Conservation (phyloP, 371 early-diverging fungal genomes). For the Mortierella sp. region DNA sequence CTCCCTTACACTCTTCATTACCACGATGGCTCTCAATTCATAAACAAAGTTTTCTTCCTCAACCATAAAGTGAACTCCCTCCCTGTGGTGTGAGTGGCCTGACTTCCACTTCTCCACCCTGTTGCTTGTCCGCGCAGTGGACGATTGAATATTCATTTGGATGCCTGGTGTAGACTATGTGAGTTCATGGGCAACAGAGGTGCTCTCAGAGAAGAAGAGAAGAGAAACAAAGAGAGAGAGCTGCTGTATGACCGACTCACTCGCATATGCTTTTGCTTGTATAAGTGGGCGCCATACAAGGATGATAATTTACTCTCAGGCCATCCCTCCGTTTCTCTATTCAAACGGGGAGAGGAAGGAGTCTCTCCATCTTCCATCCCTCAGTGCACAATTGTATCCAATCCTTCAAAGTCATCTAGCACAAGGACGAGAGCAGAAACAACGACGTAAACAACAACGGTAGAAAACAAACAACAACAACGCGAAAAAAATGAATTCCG, state of each 20-base stretch:
- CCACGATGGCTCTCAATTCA: not conserved
- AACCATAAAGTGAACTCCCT: not conserved
- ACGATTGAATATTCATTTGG: not conserved
- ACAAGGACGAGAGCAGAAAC: no score
- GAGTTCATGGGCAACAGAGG: not conserved
- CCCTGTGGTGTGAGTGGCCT: not conserved
- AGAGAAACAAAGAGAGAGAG: not conserved
- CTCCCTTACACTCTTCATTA: not conserved
- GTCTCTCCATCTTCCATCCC: no score
- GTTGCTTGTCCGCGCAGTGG: slow-evolving; percentile 1
- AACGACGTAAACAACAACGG: no score
- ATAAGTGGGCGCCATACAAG: not conserved
- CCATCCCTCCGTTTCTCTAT: not conserved
- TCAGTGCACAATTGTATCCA: no score
- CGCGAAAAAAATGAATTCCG: not conserved
- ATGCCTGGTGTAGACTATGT: no score
- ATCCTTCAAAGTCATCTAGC: no score
- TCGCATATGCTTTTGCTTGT: not conserved
- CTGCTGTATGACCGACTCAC: not conserved
- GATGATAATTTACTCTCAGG: not conserved
- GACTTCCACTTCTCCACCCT: not conserved
- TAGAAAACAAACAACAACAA: not conserved
- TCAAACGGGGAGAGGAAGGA: not conserved
- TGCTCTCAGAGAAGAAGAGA: not conserved
- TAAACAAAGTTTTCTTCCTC: not conserved